Percentiles rank a stretch among this genome's conserved stretches.
Evolutionary conservation across 352 stramenopile species (phyloP).

Genomic region (Lagenidium sp.): DNA sequence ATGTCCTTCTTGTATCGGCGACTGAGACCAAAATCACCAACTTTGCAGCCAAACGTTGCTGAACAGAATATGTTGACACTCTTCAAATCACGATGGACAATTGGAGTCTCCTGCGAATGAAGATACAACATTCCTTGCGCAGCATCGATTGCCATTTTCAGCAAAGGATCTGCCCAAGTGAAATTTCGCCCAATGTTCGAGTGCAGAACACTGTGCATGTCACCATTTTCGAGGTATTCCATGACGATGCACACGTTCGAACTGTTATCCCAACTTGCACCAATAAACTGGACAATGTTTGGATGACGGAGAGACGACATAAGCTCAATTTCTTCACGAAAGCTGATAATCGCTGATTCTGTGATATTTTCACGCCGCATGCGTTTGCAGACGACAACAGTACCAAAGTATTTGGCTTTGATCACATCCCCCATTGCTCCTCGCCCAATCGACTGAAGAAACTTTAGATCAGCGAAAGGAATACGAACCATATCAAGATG

Average conservation of each 20-base stretch:
- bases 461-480: conserved; percentile 72
- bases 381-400: conserved; percentile 80
- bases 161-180: conserved; percentile 73
- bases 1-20: conserved; percentile 74
- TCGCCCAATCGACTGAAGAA: conserved; percentile 69
- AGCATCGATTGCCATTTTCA: conserved; percentile 83
- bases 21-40: conserved; percentile 83
- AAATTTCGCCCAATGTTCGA: conserved; percentile 73
- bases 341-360: conserved; percentile 52
- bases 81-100: conserved; percentile 84
- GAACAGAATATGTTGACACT: conserved; percentile 87
- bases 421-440: conserved; percentile 85
- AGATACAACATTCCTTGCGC: conserved; percentile 85
- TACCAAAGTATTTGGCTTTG: conserved; percentile 84
- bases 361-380: conserved; percentile 83
- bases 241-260: conserved; percentile 87
- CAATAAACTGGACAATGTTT: conserved; percentile 88
- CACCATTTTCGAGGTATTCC: conserved; percentile 86
- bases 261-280: conserved; percentile 82
- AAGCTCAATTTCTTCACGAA: conserved; percentile 81
- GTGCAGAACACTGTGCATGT: conserved; percentile 83
- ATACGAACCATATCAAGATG: conserved; percentile 79
- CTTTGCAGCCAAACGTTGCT: conserved; percentile 82
- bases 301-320: conserved; percentile 81
- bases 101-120: conserved; percentile 72